Percentiles rank a stretch among this genome's conserved stretches.
Conservation (phyloP, 73 alveolate genomes). For the Diophrys appendiculata region DNA sequence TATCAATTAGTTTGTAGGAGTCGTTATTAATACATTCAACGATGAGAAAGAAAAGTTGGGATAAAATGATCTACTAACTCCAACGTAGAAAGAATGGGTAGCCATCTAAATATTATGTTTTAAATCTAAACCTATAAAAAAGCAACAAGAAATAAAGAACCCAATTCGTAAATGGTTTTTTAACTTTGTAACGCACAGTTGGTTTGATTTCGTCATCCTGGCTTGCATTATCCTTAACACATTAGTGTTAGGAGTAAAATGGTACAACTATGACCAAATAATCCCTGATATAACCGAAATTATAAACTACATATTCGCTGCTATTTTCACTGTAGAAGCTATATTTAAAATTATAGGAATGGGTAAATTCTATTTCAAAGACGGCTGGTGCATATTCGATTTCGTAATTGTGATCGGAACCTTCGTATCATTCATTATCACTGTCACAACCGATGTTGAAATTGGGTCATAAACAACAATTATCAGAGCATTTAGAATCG, state of each 20-base stretch:
- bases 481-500: slow-evolving; percentile 55
- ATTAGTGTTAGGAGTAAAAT: slow-evolving; percentile 28
- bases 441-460: background rate
- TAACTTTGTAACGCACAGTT: background rate
- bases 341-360: slow-evolving; percentile 41
- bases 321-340: slow-evolving; percentile 53
- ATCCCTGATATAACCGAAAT: slow-evolving; percentile 14
- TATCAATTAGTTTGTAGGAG: slow-evolving; percentile 75
- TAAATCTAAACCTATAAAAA: no score
- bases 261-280: slow-evolving; percentile 34
- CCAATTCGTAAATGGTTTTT: no score
- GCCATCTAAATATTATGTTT: no score
- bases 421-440: slow-evolving; percentile 5
- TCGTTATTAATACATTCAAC: slow-evolving; percentile 67
- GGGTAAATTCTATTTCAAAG: slow-evolving; percentile 46
- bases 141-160: no score
- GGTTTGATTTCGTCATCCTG: slow-evolving; percentile 58
- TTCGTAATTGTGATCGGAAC: slow-evolving; percentile 49
- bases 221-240: slow-evolving; percentile 65
- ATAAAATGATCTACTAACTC: slow-evolving; percentile 22
- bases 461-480: slow-evolving; percentile 42
- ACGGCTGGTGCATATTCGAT: slow-evolving; percentile 61
- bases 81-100: slow-evolving; percentile 23
- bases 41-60: slow-evolving; percentile 27
- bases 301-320: slow-evolving; percentile 33